These are phyloP conservation scores for Podospora fimiseda DNA, from an alignment of 495 filamentous ascomycete genomes.

Conservation along the genomic window DNA sequence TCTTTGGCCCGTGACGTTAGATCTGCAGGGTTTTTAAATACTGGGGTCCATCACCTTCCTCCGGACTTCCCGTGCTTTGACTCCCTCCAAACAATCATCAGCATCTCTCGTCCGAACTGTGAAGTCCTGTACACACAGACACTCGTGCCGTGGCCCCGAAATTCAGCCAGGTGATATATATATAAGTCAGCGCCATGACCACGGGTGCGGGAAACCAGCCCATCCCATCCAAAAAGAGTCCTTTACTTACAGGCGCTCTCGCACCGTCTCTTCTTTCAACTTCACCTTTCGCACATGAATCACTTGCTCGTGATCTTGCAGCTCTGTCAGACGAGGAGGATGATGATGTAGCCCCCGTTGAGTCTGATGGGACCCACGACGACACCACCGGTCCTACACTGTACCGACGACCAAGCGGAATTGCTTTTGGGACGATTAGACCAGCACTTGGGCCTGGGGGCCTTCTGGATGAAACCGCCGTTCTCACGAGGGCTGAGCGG, in stretches of 20 bases:
- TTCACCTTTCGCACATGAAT: slow-evolving; percentile 60
- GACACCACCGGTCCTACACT: slow-evolving; percentile 51
- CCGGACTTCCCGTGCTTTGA: not conserved
- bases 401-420: slow-evolving; percentile 64
- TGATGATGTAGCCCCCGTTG: no score
- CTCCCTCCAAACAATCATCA: no score
- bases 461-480: slow-evolving; percentile 28
- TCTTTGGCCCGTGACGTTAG: no score
- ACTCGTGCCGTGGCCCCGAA: no score
- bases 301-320: slow-evolving; percentile 64
- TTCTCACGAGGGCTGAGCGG: slow-evolving; percentile 56
- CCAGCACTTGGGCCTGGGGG: slow-evolving; percentile 27
- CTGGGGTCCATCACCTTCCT: no score
- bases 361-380: slow-evolving; percentile 22
- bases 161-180: no score
- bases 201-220: slow-evolving; percentile 8
- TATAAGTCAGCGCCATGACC: slow-evolving; percentile 4
- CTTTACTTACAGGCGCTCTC: slow-evolving; percentile 4
- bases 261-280: slow-evolving; percentile 43
- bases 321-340: slow-evolving; percentile 51
- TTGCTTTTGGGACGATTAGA: slow-evolving; percentile 54
- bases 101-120: no score
- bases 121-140: no score
- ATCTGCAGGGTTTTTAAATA: no score
- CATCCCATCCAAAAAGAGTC: slow-evolving; percentile 8